Percentiles rank a stretch among this genome's conserved stretches.
Conservation (phyloP, 257 asterid species). For the Solanum phureja region DNA sequence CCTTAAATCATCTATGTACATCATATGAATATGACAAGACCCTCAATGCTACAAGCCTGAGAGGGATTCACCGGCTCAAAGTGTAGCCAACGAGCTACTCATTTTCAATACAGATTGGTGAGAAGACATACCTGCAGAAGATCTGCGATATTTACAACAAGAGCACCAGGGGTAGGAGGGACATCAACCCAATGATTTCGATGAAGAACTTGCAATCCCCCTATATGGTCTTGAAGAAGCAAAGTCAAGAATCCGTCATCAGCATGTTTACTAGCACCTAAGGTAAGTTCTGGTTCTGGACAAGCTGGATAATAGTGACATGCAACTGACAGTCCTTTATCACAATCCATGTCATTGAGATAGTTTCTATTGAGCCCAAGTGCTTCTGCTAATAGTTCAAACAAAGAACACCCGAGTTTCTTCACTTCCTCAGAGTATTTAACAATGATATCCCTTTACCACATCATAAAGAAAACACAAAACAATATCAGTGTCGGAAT, state of each 20-base stretch:
- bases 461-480: background rate
- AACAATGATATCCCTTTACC: background rate
- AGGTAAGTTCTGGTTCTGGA: background rate
- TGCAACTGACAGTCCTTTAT: background rate
- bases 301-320: constrained; percentile 1
- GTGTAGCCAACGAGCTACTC: background rate
- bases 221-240: background rate
- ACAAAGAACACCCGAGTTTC: background rate
- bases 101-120: background rate
- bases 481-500: background rate
- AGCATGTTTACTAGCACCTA: background rate
- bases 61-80: too few relatives aligned
- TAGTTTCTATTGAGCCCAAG: background rate
- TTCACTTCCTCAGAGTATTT: background rate
- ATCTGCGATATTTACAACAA: background rate
- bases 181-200: background rate
- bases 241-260: background rate
- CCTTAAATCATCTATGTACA: too few relatives aligned
- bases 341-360: background rate
- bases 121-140: background rate
- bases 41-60: too few relatives aligned
- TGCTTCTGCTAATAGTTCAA: background rate
- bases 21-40: too few relatives aligned
- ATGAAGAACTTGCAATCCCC: background rate
- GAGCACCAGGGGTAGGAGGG: background rate